Evolutionary conservation across 2,329 filamentous ascomycete genomes (phyloP), one percentile per base, ranked within the genome.

Genomic region (Aspergillus amoenus): DNA sequence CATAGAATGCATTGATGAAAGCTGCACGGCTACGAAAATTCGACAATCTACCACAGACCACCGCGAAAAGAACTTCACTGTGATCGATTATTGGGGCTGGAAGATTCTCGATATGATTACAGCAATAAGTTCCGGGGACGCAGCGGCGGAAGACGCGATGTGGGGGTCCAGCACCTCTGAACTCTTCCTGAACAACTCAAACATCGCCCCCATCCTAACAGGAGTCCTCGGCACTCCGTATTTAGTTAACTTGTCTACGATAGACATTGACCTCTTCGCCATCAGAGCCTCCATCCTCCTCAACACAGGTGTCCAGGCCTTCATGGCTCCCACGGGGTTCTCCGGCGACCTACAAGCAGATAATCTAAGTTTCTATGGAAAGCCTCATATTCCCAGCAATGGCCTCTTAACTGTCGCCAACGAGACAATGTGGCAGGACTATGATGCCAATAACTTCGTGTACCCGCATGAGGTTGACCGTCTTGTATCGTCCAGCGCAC

Each of bases 321-420:
- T 57, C 32, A 57, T 57, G 55, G 55, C 55, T 5, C 55, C 55
- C 9, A 50, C 44, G 0, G 55, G 15, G 2, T 57, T 57, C 12
- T 22, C 55, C 2, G 55, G 55, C 21, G 6, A 21, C 15, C 50
- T 57, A 9, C 18, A 45, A 45, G 46, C 52, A 7, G 13, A 12
- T 15, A 57, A 57, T 13, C 30, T 57, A 11, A 57, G 44, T 17
- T 9, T 49, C 11, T 57, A 57, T 15, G 55, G 55, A 9, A 18
- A n/a, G 1, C 44, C 50, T 1, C 55, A 57, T 17, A 50, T 57
- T 3, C 55, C 55, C 3, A 22, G 4, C 4, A 7, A 50, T 3
- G 55, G 50, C 2, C 50, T 45, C 1, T 15, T 41, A 17, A 22
- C 45, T 2, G 21, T 48, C 3, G 50, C 49, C n/a, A 54, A 53